Evolutionary conservation across 2,329 filamentous ascomycete genomes (phyloP).

Genomic region (Juglanconis juglandina): DNA sequence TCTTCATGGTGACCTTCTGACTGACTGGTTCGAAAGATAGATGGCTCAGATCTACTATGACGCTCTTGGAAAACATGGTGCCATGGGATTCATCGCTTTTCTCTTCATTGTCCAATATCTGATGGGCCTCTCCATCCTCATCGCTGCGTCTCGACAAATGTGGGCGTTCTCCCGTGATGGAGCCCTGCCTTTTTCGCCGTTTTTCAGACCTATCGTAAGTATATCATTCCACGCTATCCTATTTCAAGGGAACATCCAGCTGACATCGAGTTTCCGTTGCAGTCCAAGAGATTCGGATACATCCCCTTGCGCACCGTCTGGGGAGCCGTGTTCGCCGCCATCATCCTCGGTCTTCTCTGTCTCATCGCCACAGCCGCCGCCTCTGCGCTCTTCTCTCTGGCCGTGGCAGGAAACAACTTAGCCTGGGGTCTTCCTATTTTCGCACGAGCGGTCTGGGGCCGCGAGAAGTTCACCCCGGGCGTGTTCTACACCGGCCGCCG

Average conservation of each 20-base stretch:
- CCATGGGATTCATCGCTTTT: constrained; percentile 55
- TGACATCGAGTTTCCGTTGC: not conserved
- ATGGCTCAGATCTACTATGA: constrained; percentile 56
- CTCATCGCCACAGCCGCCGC: constrained; percentile 55
- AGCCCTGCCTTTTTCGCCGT: constrained; percentile 56
- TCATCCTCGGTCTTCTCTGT: constrained; percentile 54
- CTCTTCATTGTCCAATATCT: constrained; percentile 60
- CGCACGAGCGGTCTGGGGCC: constrained; percentile 55
- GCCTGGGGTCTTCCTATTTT: constrained; percentile 59
- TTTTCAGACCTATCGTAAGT: constrained; percentile 49
- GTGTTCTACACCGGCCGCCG: constrained; percentile 55
- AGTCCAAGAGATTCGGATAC: constrained; percentile 49
- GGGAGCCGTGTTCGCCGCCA: constrained; percentile 48
- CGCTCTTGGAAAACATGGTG: constrained; percentile 55
- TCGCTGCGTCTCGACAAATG: constrained; percentile 57
- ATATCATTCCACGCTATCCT: not conserved
- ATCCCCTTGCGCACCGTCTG: constrained; percentile 57
- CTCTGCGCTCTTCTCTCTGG: constrained; percentile 56
- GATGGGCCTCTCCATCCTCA: constrained; percentile 56
- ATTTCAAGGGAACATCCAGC: not conserved
- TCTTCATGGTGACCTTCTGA: not conserved
- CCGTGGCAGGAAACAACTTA: constrained; percentile 58
- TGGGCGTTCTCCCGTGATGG: constrained; percentile 64
- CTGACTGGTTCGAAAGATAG: not conserved
- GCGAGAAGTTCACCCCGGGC: constrained; percentile 54